Percentiles rank a stretch among this genome's conserved stretches.
phyloP scores from a whole-genome alignment of 2,329 filamentous ascomycete genomes.

The Monosporascus sp. region DNA sequence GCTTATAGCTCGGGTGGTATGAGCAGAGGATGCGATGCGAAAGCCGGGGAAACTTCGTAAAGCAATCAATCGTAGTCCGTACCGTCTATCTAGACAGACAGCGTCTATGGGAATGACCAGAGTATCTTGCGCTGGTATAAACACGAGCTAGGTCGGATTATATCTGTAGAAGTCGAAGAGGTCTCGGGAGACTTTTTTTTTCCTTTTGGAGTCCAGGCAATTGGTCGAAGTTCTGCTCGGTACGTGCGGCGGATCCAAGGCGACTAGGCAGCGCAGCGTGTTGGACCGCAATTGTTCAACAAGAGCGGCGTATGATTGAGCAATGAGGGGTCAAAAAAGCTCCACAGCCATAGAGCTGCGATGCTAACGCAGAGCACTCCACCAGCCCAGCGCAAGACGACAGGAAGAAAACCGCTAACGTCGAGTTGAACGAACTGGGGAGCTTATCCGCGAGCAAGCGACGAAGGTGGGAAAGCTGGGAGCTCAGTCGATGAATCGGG shows the following conservation, averaged over 20 bases:
- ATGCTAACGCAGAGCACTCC: neutral
- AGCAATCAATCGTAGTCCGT: neutral
- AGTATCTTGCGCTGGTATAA: neutral
- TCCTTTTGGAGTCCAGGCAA: neutral
- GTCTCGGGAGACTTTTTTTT: neutral
- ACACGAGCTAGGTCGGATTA: neutral
- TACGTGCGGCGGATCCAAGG: neutral
- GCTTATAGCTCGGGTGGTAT: neutral
- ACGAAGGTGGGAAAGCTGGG: neutral
- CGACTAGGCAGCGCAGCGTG: neutral
- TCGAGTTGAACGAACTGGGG: neutral
- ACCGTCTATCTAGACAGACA: neutral
- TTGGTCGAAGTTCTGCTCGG: neutral
- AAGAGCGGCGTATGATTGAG: neutral
- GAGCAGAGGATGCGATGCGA: neutral
- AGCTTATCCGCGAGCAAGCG: neutral
- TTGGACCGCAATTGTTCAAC: neutral
- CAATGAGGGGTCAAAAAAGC: constrained; percentile 1
- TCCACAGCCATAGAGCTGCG: neutral
- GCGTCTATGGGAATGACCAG: neutral
- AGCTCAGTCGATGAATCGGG: neutral
- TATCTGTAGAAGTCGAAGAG: too few relatives aligned
- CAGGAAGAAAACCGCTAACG: neutral
- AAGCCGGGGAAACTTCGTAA: neutral
- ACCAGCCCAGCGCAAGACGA: neutral